phyloP scores from a whole-genome alignment of 139 green algal genomes.

The Chlorella sp. region DNA sequence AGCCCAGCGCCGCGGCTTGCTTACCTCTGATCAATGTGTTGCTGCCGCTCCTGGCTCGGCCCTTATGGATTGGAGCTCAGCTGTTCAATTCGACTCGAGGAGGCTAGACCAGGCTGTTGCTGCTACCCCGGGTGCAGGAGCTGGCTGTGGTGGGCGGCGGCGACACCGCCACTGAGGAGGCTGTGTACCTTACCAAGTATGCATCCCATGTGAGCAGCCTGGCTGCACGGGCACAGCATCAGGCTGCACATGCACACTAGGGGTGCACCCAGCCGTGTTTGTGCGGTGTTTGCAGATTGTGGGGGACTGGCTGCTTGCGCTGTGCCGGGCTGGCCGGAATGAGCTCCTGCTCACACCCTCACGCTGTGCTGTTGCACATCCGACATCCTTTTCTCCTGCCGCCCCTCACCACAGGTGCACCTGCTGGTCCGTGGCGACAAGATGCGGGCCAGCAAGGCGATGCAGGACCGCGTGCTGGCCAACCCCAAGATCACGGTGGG shows the following conservation, averaged over 20 bases:
- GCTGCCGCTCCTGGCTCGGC: too few relatives aligned
- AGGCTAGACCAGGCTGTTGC: too few relatives aligned
- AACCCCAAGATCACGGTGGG: slow-evolving; percentile 71
- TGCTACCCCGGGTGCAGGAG: slow-evolving; percentile 52
- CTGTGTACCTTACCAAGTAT: slow-evolving; percentile 99
- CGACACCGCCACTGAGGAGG: slow-evolving; percentile 96
- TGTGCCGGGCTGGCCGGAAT: too few relatives aligned
- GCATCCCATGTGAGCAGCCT: slow-evolving; percentile 56
- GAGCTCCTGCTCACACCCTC: not conserved
- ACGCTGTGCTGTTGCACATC: not conserved
- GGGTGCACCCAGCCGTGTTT: too few relatives aligned
- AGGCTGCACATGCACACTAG: too few relatives aligned
- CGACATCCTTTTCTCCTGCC: not conserved
- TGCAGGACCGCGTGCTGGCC: slow-evolving; percentile 80
- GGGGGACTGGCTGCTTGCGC: too few relatives aligned
- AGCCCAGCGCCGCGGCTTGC: too few relatives aligned
- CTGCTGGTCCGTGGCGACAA: slow-evolving; percentile 86
- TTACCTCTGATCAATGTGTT: too few relatives aligned
- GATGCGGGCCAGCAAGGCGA: slow-evolving; percentile 92
- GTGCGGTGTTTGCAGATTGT: not conserved
- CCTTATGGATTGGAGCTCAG: too few relatives aligned
- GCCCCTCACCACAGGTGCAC: slow-evolving; percentile 82
- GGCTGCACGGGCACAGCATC: too few relatives aligned
- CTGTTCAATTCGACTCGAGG: too few relatives aligned
- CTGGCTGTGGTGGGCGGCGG: slow-evolving; percentile 97